Percentiles rank a stretch among this genome's conserved stretches.
phyloP scores from a whole-genome alignment of 2,329 filamentous ascomycete genomes.

The Penicillium hesseltinei region DNA sequence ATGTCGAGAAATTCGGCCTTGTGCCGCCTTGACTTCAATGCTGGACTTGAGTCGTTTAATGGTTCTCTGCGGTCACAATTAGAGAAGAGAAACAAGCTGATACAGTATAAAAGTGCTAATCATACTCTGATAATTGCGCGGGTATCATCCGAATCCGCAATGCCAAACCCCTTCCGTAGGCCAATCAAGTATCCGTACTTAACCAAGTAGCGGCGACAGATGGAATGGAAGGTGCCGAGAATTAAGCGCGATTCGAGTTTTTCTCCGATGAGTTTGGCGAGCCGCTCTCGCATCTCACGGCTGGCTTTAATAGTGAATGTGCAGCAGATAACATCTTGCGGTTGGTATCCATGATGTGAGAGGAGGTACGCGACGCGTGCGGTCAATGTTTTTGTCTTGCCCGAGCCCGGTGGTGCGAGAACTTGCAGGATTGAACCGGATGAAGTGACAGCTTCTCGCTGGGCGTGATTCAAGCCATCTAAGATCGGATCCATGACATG shows the following conservation, averaged over 20 bases:
- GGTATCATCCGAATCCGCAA: constrained; percentile 81
- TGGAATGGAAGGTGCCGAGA: constrained; percentile 92
- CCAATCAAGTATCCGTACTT: constrained; percentile 83
- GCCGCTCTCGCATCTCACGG: constrained; percentile 86
- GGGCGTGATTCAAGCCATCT: constrained; percentile 62
- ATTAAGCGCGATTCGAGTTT: constrained; percentile 73
- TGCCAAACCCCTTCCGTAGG: constrained; percentile 78
- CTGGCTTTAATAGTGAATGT: constrained; percentile 97
- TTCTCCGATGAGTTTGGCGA: constrained; percentile 76
- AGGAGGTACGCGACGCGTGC: constrained; percentile 89
- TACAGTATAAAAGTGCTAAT: not conserved
- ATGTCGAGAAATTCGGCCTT: constrained; percentile 67
- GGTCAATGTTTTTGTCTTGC: constrained; percentile 94
- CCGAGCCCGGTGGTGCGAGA: constrained; percentile 65
- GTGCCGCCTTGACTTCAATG: constrained; percentile 69
- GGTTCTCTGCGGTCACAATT: constrained; percentile 55
- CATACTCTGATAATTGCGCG: constrained; percentile 67
- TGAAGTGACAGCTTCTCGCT: constrained; percentile 64
- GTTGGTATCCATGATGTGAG: constrained; percentile 66
- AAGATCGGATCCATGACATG: constrained; percentile 55
- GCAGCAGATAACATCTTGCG: constrained; percentile 87
- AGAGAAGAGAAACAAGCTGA: constrained; percentile 5
- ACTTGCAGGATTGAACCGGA: constrained; percentile 60
- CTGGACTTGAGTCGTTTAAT: constrained; percentile 68
- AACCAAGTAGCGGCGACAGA: constrained; percentile 78